Evolutionary conservation across 2,329 filamentous ascomycete species (phyloP).

Genomic region (Pezizomycotina sp.): DNA sequence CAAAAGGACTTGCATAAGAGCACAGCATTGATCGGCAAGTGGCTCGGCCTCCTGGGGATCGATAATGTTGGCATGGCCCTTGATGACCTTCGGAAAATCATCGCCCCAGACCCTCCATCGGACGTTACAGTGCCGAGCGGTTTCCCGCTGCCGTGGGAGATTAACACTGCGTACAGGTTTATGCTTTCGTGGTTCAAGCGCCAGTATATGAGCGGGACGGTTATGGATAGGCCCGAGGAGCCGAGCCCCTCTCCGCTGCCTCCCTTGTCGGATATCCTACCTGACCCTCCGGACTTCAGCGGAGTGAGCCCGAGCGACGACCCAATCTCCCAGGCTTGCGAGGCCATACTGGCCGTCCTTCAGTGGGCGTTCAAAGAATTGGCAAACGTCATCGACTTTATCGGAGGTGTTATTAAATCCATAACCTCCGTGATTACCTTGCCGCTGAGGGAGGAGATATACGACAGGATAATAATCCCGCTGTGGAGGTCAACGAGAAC

Average conservation of each 20-base stretch:
- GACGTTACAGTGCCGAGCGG: not conserved
- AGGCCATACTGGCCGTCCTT: not conserved
- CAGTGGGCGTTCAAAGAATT: conserved; percentile 1
- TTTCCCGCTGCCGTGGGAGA: conserved; percentile 1
- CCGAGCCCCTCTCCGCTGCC: too few relatives aligned
- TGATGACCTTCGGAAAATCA: conserved; percentile 1
- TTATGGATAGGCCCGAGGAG: not conserved
- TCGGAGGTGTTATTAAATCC: not conserved
- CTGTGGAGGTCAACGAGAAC: conserved; percentile 3
- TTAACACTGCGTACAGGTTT: not conserved
- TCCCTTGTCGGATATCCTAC: not conserved
- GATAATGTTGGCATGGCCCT: conserved; percentile 2
- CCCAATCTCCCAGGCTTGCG: conserved; percentile 1
- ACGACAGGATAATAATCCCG: not conserved
- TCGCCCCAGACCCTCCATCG: conserved; percentile 2
- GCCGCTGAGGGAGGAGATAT: not conserved
- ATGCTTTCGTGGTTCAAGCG: not conserved
- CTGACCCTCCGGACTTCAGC: conserved; percentile 3
- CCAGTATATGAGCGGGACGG: not conserved
- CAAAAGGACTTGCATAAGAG: not conserved
- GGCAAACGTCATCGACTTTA: not conserved
- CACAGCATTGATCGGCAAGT: conserved; percentile 1
- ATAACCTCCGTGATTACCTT: conserved; percentile 1
- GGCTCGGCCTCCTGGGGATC: conserved; percentile 1
- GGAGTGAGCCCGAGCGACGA: conserved; percentile 1